Percentiles rank a stretch among this genome's conserved stretches.
Evolutionary conservation across 176 grass and related monocot genomes (phyloP).

Genomic region (Cymbopogon citratus): DNA sequence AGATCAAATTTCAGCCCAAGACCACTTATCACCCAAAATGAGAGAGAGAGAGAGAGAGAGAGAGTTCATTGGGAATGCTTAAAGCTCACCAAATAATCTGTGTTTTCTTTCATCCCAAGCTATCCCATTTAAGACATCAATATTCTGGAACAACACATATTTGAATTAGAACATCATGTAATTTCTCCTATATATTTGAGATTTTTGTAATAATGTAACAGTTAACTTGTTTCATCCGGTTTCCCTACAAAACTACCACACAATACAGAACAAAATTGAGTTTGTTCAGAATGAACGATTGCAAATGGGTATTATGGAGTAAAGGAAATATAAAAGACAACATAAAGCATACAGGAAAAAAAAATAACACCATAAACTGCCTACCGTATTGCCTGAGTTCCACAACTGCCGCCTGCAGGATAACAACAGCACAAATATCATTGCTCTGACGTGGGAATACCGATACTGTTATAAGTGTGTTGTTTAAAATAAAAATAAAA

Average conservation of each 20-base stretch:
- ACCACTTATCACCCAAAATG: background rate
- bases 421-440: conserved; percentile 1
- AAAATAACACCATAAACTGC: background rate
- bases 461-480: background rate
- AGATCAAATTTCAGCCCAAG: background rate
- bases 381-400: conserved; percentile 41
- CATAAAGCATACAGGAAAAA: background rate
- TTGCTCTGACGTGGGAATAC: background rate
- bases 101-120: conserved; percentile 72
- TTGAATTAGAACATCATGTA: background rate
- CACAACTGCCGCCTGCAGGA: conserved; percentile 52
- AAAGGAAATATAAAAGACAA: background rate
- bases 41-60: no score
- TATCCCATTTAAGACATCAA: conserved; percentile 91
- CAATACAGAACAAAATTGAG: background rate
- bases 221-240: background rate
- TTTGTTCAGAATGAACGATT: background rate
- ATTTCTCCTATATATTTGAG: background rate
- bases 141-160: conserved; percentile 44
- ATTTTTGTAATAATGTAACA: background rate
- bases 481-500: background rate
- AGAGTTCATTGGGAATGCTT: background rate
- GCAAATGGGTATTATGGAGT: background rate
- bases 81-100: conserved; percentile 68
- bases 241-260: background rate